Evolutionary conservation across 495 filamentous ascomycete species (phyloP).

Genomic region (Thozetella sp.): DNA sequence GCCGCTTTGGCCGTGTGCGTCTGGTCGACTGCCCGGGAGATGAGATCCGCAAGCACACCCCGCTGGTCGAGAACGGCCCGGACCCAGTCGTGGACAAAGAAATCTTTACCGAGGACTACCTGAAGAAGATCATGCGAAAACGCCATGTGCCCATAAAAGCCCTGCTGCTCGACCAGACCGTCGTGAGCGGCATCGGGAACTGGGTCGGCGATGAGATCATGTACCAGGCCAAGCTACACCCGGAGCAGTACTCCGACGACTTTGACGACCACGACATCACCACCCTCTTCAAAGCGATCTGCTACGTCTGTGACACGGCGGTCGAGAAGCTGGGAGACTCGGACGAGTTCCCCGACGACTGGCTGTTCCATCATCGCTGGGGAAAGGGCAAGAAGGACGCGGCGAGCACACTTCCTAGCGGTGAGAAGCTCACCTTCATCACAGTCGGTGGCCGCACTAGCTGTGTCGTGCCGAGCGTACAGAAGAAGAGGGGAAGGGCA

Average conservation of each 20-base stretch:
- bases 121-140: constrained; percentile 65
- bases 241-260: constrained; percentile 88
- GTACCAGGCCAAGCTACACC: constrained; percentile 85
- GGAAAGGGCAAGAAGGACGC: constrained; percentile 82
- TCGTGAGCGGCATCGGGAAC: constrained; percentile 91
- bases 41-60: constrained; percentile 74
- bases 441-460: constrained; percentile 90
- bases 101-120: constrained; percentile 70
- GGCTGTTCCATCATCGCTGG: constrained; percentile 94
- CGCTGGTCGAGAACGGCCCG: constrained; percentile 87
- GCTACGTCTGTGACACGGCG: constrained; percentile 77
- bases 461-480: constrained; percentile 79
- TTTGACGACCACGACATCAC: constrained; percentile 72
- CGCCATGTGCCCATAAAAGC: constrained; percentile 87
- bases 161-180: constrained; percentile 83
- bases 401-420: constrained; percentile 69
- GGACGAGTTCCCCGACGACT: constrained; percentile 81
- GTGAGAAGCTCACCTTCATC: constrained; percentile 78
- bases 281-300: constrained; percentile 70
- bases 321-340: constrained; percentile 81
- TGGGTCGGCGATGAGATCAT: constrained; percentile 96
- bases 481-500: constrained; percentile 68
- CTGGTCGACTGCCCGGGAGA: constrained; percentile 77
- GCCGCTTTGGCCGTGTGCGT: constrained; percentile 76
- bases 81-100: constrained; percentile 88